phyloP scores from a whole-genome alignment of 352 stramenopile genomes.

The Phytophthora syringae region DNA sequence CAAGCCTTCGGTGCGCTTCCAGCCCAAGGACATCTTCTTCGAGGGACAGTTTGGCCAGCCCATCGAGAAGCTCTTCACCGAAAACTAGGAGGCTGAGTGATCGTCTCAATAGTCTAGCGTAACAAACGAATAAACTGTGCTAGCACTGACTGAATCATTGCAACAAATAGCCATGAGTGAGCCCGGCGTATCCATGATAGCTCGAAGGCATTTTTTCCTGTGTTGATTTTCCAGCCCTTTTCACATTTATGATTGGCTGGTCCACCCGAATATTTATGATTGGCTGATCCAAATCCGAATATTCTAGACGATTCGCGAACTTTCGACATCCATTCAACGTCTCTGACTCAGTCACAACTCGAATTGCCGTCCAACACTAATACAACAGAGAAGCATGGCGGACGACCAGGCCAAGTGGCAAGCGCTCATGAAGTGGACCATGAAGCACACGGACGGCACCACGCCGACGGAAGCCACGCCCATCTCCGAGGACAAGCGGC shows the following conservation, averaged over 20 bases:
- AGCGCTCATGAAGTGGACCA: constrained; percentile 88
- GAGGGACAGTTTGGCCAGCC: constrained; percentile 73
- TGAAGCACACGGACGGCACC: constrained; percentile 88
- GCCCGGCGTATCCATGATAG: no score
- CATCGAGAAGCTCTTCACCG: constrained; percentile 49
- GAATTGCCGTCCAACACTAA: background rate
- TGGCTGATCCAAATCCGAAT: background rate
- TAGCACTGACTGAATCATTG: no score
- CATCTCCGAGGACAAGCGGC: constrained; percentile 80
- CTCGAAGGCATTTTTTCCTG: no score
- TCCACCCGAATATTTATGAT: no score
- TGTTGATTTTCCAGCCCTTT: no score
- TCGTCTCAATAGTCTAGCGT: background rate
- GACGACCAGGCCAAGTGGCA: constrained; percentile 88
- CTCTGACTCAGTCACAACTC: background rate
- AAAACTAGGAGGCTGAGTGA: constrained; percentile 13
- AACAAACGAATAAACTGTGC: background rate
- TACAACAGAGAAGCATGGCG: background rate
- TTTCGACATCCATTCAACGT: background rate
- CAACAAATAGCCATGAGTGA: no score
- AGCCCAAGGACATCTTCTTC: constrained; percentile 73
- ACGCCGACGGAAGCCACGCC: constrained; percentile 62
- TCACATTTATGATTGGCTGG: no score
- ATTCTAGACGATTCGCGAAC: constrained; percentile 2
- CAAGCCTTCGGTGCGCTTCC: constrained; percentile 48